These are phyloP conservation scores for Gonium pectorale DNA, from an alignment of 139 green algal species.

Conservation along the genomic window DNA sequence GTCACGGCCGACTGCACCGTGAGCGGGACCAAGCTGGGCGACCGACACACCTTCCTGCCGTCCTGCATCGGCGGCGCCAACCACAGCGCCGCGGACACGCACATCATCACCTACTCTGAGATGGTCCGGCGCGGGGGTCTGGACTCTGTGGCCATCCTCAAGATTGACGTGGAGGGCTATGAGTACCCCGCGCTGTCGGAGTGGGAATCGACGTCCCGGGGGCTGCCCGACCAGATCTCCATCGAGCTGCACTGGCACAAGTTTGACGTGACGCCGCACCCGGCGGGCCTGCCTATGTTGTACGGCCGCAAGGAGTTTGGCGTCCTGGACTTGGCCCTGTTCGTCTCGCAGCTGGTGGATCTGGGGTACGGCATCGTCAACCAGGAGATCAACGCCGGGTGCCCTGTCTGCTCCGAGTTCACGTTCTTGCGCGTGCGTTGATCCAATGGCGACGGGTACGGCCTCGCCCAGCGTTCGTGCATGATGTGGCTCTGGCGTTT, in stretches of 20 bases:
- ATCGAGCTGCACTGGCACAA: neutral
- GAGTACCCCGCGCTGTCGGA: slow-evolving; percentile 45
- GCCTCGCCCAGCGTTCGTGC: too few species aligned
- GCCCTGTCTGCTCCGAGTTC: neutral
- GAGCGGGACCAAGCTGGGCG: neutral
- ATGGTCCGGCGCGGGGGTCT: neutral
- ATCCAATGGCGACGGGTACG: too few species aligned
- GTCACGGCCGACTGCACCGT: neutral
- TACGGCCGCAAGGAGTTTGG: neutral
- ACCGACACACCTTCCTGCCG: neutral
- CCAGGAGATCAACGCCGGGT: neutral
- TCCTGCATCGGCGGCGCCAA: neutral
- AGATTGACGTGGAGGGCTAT: slow-evolving; percentile 48
- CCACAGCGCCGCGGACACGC: neutral
- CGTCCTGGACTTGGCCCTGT: neutral
- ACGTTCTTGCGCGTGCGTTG: neutral
- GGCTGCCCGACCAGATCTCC: slow-evolving; percentile 10
- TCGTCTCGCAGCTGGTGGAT: neutral
- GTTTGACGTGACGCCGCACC: neutral
- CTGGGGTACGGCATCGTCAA: slow-evolving; percentile 5
- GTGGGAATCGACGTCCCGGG: neutral
- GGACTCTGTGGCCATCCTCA: slow-evolving; percentile 13
- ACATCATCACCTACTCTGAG: neutral
- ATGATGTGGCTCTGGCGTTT: too few species aligned
- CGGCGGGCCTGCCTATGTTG: neutral